These are phyloP conservation scores for Haplosporangium sp. DNA, from an alignment of 371 early-diverging fungal genomes.

Conservation along the genomic window DNA sequence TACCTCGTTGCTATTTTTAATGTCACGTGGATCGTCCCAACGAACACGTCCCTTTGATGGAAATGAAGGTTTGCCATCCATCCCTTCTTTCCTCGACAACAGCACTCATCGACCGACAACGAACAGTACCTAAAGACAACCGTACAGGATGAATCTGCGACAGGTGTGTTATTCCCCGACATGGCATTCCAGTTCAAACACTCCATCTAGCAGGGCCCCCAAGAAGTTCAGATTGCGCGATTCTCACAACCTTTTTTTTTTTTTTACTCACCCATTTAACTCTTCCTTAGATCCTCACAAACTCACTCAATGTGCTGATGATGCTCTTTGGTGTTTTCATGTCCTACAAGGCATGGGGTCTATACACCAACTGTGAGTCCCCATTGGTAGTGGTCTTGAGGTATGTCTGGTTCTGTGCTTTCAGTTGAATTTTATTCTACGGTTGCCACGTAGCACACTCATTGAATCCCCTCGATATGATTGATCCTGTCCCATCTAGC, in stretches of 20 bases:
- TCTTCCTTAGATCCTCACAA: slow-evolving; percentile 58
- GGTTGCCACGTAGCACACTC: slow-evolving; percentile 7
- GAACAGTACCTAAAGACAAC: background rate
- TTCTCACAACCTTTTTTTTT: background rate
- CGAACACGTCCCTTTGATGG: too few species aligned
- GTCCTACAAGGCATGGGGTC: slow-evolving; percentile 94
- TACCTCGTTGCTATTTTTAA: background rate
- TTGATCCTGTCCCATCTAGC: slow-evolving; percentile 59
- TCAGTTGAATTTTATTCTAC: background rate
- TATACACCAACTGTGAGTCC: slow-evolving; percentile 93
- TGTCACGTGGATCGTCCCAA: too few species aligned
- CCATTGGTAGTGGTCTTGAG: slow-evolving; percentile 98
- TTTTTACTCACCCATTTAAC: too few species aligned
- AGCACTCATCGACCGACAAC: background rate
- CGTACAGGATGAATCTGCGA: background rate
- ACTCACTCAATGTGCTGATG: slow-evolving; percentile 82
- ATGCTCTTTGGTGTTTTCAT: slow-evolving; percentile 94
- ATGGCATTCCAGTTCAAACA: background rate
- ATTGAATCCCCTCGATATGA: background rate
- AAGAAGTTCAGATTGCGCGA: background rate
- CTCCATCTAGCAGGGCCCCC: background rate
- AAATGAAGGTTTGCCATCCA: background rate
- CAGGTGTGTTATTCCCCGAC: background rate
- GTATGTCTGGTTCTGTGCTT: slow-evolving; percentile 44
- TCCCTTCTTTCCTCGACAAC: background rate